Base-by-base conservation (phyloP, 164 flowering plant genomes). In the Amborella trichopoda region DNA sequence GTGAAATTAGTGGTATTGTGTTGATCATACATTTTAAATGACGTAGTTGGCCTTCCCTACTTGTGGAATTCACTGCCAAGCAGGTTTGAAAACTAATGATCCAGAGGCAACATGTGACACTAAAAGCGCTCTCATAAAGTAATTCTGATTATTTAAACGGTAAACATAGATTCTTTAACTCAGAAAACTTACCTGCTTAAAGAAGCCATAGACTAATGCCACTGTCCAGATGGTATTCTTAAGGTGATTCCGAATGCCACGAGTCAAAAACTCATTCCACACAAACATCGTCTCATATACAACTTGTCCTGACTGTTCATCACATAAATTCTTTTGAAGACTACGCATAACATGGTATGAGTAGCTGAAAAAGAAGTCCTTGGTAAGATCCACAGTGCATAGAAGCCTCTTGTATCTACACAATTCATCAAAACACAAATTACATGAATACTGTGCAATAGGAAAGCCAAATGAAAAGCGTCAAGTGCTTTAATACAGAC, bases 321-420 rank as follows among this genome's bases (percentile, higher is more conserved):
- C 72, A 65, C 67, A 61, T 41, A 88, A 46, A 51, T 93, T 93
- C 71, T 76, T 84, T 63, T 93, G 99, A 58, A 93, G 80, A 61
- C 99, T 80, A 65, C 66, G 69, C 96, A 88, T 93, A 52, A 79
- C 67, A 71, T 81, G 74, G 73, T 88, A 93, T 38, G 99, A 82
- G 75, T 93, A 93, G 91, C 99, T 93, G 78, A 80, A 93, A 68
- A 65, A 93, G 95, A 93, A 93, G 86, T 88, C 96, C 78, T 79
- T 93, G 21, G 88, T 82, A 55, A 93, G 96, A 69, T 93, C 94
- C 88, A 93, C 78, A 14, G 80, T 56, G 86, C 94, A 59, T 23
- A 93, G 83, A 63, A 88, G 96, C 91, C 76, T 88, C 90, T 80
- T 88, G 84, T 88, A 93, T 85, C 99, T 93, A 76, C 49, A 33